Base-by-base conservation (phyloP, 2,329 filamentous ascomycete species). In the Tolypocladium inflatum region DNA sequence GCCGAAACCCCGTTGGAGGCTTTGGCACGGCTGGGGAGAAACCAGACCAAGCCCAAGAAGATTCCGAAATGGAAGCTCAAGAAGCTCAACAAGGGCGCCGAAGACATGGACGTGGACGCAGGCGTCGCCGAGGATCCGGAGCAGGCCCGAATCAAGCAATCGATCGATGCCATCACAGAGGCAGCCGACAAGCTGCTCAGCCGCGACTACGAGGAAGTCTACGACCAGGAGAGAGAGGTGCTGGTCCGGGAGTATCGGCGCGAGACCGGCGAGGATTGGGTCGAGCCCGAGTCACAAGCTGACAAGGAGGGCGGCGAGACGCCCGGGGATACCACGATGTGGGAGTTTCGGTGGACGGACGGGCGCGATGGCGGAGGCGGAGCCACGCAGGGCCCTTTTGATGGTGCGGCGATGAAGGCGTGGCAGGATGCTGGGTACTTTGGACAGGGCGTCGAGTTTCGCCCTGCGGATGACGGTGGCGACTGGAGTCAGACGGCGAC, bases 371-470 rank as follows among this genome's bases (percentile, higher is more conserved):
- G 84, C 35, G 90, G 83, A 11, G 88, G 84, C 33, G 90, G 83
- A 13, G 81, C 84, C 54, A 82, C 83, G 59, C 91, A 99, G 71
- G 94, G 94, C 0, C 93, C 94, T 0, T 99, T 91, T 71, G 91
- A 97, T 68, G 83, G 81, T 9, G 71, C 80, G 6, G 93, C 88
- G 42, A 97, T 99, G 94, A 84, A 86, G 66, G 89, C 90, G 2
- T 99, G 94, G 94, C 85, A 88, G 64, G 85, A 90, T 61, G 91
- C 91, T 30, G 94, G 94, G 3, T 97, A 97, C 70, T 99, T 99
- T 73, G 88, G 86, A 15, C 88, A 94, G 62, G 90, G 90, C 0
- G 91, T 96, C 30, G 93, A 92, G 69, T 92, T 93, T 66, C 81
- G 85, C 62, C 77, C 74, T 60, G 80, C 75, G 8, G 83, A 81